A percentile compares a stretch with the other conserved stretches of the same genome.
Conservation (phyloP, 148 eudicot species). For the Hydrangea macrophylla region DNA sequence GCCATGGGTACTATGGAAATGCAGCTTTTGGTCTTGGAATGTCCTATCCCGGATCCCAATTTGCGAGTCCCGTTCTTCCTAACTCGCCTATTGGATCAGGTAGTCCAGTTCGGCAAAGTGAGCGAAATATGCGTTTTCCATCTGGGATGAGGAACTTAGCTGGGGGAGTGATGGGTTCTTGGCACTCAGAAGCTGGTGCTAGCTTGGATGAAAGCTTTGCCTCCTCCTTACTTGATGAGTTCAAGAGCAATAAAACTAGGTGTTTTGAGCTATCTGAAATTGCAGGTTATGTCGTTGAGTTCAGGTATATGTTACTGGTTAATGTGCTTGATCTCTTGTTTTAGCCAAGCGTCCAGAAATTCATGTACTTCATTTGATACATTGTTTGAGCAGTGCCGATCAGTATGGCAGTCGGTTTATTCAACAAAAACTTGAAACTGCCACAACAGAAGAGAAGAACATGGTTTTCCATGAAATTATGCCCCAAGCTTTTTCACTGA, state of each 20-base stretch:
- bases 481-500: slow-evolving; percentile 70
- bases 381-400: slow-evolving; percentile 55
- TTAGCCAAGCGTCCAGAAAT: background rate
- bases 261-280: slow-evolving; percentile 86
- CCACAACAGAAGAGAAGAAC: slow-evolving; percentile 63
- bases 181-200: slow-evolving; percentile 65
- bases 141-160: slow-evolving; percentile 59
- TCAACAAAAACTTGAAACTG: slow-evolving; percentile 83
- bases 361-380: slow-evolving; percentile 7
- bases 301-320: slow-evolving; percentile 44
- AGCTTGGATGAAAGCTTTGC: slow-evolving; percentile 58
- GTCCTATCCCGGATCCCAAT: slow-evolving; percentile 67
- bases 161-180: slow-evolving; percentile 64
- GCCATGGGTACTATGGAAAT: slow-evolving; percentile 66
- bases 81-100: slow-evolving; percentile 65
- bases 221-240: slow-evolving; percentile 76
- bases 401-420: slow-evolving; percentile 92
- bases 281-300: slow-evolving; percentile 72
- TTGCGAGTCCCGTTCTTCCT: slow-evolving; percentile 51
- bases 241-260: slow-evolving; percentile 71
- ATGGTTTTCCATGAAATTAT: slow-evolving; percentile 78
- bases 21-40: slow-evolving; percentile 53
- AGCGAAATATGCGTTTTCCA: slow-evolving; percentile 55
- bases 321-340: background rate
- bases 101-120: slow-evolving; percentile 65